Evolutionary conservation across 192 early-diverging fungal genomes (phyloP).

Genomic region (Thamnidium elegans): DNA sequence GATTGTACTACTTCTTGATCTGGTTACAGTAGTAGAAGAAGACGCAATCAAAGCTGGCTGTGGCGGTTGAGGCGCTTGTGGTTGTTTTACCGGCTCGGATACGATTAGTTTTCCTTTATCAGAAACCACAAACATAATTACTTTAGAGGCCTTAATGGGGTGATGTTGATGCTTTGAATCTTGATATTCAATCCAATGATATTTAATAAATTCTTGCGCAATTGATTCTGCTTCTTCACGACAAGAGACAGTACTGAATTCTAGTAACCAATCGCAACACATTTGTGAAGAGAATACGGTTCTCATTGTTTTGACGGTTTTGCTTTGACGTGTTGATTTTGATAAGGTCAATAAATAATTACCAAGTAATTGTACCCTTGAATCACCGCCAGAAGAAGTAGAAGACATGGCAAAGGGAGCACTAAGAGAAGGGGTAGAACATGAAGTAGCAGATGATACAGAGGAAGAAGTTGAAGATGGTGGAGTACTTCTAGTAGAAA

Average conservation of each 20-base stretch:
- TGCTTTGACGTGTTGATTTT: not conserved
- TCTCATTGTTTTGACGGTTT: constrained; percentile 10
- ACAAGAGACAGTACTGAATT: constrained; percentile 48
- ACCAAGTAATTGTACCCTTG: constrained; percentile 6
- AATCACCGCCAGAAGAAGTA: not conserved
- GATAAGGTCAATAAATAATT: constrained; percentile 8
- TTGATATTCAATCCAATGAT: constrained; percentile 41
- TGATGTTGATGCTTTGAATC: constrained; percentile 1
- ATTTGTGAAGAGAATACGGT: constrained; percentile 18
- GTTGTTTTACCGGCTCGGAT: not conserved
- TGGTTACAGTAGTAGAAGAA: not conserved
- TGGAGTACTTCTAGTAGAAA: not conserved
- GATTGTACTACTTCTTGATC: not conserved
- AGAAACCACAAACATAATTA: constrained; percentile 12
- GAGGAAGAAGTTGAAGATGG: not conserved
- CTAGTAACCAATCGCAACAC: constrained; percentile 49
- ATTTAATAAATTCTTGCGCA: constrained; percentile 42
- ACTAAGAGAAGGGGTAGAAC: constrained; percentile 5
- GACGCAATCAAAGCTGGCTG: not conserved
- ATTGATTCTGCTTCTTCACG: constrained; percentile 47
- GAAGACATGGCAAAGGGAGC: constrained; percentile 19
- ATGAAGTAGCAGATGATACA: constrained; percentile 10
- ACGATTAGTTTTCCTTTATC: constrained; percentile 13
- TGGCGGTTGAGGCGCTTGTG: not conserved
- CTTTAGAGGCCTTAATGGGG: constrained; percentile 11